A percentile compares a stretch with the other conserved stretches of the same genome.
phyloP scores from a whole-genome alignment of 2,329 filamentous ascomycete genomes.

The Sarocladium strictum region DNA sequence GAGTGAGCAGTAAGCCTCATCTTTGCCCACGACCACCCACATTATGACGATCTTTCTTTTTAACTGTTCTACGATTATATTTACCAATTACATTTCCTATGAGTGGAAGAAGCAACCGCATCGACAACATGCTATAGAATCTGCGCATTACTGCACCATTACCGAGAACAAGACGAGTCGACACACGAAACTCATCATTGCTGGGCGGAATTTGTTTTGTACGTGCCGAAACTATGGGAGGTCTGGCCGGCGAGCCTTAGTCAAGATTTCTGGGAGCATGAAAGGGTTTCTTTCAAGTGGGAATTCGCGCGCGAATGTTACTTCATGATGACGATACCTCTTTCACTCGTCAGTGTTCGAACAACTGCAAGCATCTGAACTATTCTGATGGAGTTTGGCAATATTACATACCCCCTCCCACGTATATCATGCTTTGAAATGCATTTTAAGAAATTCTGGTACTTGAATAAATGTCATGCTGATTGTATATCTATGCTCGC shows the following conservation, averaged over 20 bases:
- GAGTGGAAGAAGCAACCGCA: too few species aligned
- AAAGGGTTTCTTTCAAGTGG: too few species aligned
- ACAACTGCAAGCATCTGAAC: background rate
- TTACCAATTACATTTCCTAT: background rate
- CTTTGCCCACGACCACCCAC: background rate
- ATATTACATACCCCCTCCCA: background rate
- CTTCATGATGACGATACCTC: too few species aligned
- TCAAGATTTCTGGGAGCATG: background rate
- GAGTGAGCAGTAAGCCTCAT: slow-evolving; percentile 25
- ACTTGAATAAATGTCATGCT: too few species aligned
- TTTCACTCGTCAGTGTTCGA: background rate
- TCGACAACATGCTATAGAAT: background rate
- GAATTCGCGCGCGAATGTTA: too few species aligned
- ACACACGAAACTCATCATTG: too few species aligned
- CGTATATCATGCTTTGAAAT: too few species aligned
- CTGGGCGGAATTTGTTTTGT: background rate
- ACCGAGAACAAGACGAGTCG: background rate
- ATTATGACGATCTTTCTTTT: background rate
- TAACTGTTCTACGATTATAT: background rate
- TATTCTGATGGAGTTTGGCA: background rate
- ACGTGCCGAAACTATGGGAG: background rate
- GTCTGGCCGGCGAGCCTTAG: slow-evolving; percentile 1
- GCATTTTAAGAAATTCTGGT: too few species aligned
- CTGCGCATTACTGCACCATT: background rate
- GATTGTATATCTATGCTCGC: too few species aligned